These are phyloP conservation scores for Cladosporium phlei DNA, from an alignment of 2,329 filamentous ascomycete species.

Conservation along the genomic window DNA sequence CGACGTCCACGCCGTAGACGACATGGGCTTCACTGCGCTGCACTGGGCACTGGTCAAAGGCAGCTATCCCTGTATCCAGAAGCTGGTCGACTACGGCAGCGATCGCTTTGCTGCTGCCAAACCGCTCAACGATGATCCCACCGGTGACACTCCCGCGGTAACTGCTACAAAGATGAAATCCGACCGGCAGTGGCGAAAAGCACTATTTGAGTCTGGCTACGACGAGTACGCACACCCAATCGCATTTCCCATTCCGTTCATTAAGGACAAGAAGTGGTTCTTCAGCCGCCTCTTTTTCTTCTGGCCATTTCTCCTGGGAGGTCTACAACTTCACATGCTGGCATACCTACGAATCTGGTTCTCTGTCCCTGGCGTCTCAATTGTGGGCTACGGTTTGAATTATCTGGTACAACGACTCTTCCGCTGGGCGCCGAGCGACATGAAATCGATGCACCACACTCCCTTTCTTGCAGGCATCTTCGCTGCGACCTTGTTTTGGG, in stretches of 20 bases:
- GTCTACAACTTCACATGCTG: conserved; percentile 65
- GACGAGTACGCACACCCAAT: conserved; percentile 70
- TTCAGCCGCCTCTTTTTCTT: conserved; percentile 84
- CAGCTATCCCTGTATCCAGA: conserved; percentile 81
- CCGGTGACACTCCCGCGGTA: conserved; percentile 82
- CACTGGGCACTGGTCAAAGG: conserved; percentile 98
- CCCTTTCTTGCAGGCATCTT: conserved; percentile 95
- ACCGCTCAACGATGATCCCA: conserved; percentile 34
- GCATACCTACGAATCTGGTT: conserved; percentile 69
- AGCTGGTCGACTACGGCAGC: conserved; percentile 90
- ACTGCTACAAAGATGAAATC: conserved; percentile 92
- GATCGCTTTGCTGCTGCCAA: conserved; percentile 87
- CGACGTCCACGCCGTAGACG: conserved; percentile 82
- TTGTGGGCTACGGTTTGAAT: conserved; percentile 66
- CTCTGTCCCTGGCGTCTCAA: conserved; percentile 66
- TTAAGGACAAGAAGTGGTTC: conserved; percentile 73
- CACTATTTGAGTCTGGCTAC: conserved; percentile 79
- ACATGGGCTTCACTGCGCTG: conserved; percentile 87
- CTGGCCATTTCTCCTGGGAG: conserved; percentile 76
- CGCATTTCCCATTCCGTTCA: conserved; percentile 67
- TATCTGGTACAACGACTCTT: conserved; percentile 72
- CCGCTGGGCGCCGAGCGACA: conserved; percentile 78
- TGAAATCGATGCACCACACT: conserved; percentile 85
- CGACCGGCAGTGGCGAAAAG: conserved; percentile 71
- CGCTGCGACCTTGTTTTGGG: conserved; percentile 76